A percentile compares a stretch with the other conserved stretches of the same genome.
Conservation (phyloP, 345 rosid genomes). For the Salix caprea region DNA sequence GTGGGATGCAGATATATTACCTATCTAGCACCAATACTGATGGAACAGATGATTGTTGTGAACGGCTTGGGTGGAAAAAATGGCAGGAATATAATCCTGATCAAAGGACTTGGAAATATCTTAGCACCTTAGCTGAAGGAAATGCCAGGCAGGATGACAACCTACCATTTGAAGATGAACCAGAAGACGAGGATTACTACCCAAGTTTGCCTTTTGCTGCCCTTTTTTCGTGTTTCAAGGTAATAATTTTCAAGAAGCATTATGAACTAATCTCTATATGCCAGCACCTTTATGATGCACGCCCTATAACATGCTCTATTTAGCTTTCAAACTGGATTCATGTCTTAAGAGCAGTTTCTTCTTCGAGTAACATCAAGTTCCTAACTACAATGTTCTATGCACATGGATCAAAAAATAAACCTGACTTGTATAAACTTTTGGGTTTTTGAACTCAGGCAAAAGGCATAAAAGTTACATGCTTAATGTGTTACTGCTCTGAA, state of each 20-base stretch:
- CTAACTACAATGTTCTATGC: not conserved
- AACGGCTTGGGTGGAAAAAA: conserved; percentile 71
- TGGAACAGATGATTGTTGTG: conserved; percentile 75
- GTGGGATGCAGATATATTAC: conserved; percentile 71
- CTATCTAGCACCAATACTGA: conserved; percentile 50
- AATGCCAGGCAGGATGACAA: conserved; percentile 25
- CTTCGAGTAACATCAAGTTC: not conserved
- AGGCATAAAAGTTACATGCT: conserved; percentile 77
- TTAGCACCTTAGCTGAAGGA: conserved; percentile 59
- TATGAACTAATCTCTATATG: not conserved
- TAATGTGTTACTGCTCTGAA: conserved; percentile 90
- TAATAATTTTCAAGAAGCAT: conserved; percentile 10
- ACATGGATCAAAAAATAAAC: not conserved
- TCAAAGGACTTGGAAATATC: conserved; percentile 81
- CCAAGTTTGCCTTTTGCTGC: conserved; percentile 96
- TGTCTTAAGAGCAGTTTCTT: not conserved
- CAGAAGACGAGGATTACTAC: conserved; percentile 77
- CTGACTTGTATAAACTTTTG: conserved; percentile 9
- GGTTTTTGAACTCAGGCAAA: conserved; percentile 51
- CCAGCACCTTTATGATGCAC: not conserved
- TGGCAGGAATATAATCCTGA: conserved; percentile 62
- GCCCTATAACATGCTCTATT: not conserved
- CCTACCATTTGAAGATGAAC: conserved; percentile 69
- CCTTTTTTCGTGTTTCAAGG: conserved; percentile 86
- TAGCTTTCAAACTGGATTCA: not conserved